Evolutionary conservation across 2,329 filamentous ascomycete species (phyloP), one percentile per base, ranked within the genome.

Genomic region (Pseudogymnoascus sp.): DNA sequence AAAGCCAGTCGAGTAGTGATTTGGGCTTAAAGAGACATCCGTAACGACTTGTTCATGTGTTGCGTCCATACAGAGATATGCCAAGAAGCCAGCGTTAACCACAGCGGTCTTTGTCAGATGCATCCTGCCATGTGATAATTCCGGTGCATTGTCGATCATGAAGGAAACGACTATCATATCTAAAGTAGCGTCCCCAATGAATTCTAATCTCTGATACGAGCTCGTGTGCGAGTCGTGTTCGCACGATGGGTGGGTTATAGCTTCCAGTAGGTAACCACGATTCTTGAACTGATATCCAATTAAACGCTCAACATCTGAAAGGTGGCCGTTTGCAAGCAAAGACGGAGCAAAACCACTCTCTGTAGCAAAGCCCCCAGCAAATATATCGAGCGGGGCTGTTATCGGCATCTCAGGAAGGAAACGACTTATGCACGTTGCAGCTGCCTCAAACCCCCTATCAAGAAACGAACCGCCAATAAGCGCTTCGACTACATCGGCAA

Each of bases 401-500:
- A 56, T 56, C 16, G 28, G 50, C 28, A 82, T 72, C 60, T 88
- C 81, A 0, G 82, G 81, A 0, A 95, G 73, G 67, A 97, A 87
- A 0, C 86, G 72, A 2, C 80, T 78, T 11, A 94, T 80, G 72
- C 88, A 92, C 1, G 75, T 69, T 14, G 87, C 74, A 0, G 87
- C 88, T 67, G 84, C 87, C 0, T 76, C 59, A 12, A 89, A 76
- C 0, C 89, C 89, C 1, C 90, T 89, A 61, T 90, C 83, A 1
- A 89, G 65, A 68, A 83, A 92, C 0, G 89, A 83, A 0, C 91
- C 93, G 18, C 97, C 87, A 0, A 97, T 78, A 0, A 92, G 84
- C 0, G 92, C 84, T 72, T 97, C 93, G 0, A 96, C 82, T 0
- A 97, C 87, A 69, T 97, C 93, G 3, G 93, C 93, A 6, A 97